phyloP scores from a whole-genome alignment of 805 yeast genomes.

The Metschnikowia rubicola region DNA sequence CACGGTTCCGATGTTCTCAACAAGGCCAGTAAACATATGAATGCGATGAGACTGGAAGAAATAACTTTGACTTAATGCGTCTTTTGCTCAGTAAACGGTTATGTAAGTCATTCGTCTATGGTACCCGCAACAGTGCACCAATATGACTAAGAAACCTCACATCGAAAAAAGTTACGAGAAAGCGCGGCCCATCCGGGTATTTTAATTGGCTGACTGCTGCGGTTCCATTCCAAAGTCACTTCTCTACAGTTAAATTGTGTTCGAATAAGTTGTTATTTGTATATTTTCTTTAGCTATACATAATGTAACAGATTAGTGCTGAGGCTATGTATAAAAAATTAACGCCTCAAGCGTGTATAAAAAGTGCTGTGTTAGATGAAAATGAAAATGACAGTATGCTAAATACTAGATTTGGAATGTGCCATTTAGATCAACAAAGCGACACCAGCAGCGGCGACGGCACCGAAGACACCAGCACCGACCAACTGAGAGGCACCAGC shows the following conservation, averaged over 20 bases:
- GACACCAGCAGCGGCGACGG: conserved; percentile 31
- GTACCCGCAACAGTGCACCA: too few relatives aligned
- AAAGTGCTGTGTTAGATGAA: conserved; percentile 4
- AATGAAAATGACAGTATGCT: conserved; percentile 5
- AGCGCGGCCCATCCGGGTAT: too few relatives aligned
- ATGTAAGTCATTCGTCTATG: not conserved
- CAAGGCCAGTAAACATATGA: conserved; percentile 89
- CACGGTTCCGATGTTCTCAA: conserved; percentile 77
- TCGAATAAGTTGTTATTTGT: not conserved
- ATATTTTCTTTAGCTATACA: conserved; percentile 5
- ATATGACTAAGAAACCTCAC: too few relatives aligned
- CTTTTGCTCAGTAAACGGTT: not conserved
- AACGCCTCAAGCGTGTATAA: conserved; percentile 11
- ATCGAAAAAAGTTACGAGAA: too few relatives aligned
- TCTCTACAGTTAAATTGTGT: not conserved
- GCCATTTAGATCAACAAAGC: conserved; percentile 37
- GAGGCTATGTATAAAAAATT: conserved; percentile 8
- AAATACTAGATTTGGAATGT: not conserved
- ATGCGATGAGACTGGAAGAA: too few relatives aligned
- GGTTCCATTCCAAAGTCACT: too few relatives aligned
- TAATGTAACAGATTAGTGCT: conserved; percentile 6
- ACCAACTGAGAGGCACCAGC: conserved; percentile 34
- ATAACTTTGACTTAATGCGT: too few relatives aligned
- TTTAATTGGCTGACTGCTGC: too few relatives aligned
- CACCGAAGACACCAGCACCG: conserved; percentile 30